Evolutionary conservation across 176 grass and related monocot species (phyloP), one percentile per base, ranked within the genome.

Genomic region (Hyparrhenia diplandra): DNA sequence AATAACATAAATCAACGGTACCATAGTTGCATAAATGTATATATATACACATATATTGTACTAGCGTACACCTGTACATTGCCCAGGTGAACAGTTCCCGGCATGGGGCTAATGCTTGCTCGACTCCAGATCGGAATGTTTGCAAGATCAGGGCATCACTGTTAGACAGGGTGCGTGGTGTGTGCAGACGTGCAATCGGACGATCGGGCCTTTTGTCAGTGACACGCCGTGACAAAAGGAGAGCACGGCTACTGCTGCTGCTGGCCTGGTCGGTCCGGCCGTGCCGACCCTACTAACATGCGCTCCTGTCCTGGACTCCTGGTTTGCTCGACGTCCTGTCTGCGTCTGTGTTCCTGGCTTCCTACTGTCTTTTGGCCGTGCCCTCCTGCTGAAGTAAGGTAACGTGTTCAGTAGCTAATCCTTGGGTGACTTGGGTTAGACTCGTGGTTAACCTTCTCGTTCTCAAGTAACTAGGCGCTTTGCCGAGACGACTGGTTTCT

Each of bases 221-320:
- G n/a, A 35, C 82, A 76, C 54, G 64, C 37, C 43, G 8, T 47
- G 82, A 54, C 77, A 77, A 63, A 64, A 58, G 58, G 64, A 59
- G 73, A 58, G 39, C 65, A 76, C 43, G 63, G 31, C 20, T 34
- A 54, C 64, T 58, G 77, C 52, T 81, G 24, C 14, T 52, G n/a
- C 24, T 80, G 54, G 2, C 20, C 34, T 42, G 47, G 37, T 43
- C 64, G 74, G 65, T 20, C 35, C 13, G 25, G 30, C 49, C 36
- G 47, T 80, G 70, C 49, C 64, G 82, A 67, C 83, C 87, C 87
- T 85, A 89, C 59, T n/a, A 89, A 82, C 83, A 73, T 77, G 87
- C 65, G 35, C 34, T 72, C 71, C 57, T 71, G 87, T 59, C 64
- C 52, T 55, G 8, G 49, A 52, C 49, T 55, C 52, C 52, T 77